Evolutionary conservation across 768 basidiomycete species (phyloP).

Genomic region (Boletus tylopilopsis): DNA sequence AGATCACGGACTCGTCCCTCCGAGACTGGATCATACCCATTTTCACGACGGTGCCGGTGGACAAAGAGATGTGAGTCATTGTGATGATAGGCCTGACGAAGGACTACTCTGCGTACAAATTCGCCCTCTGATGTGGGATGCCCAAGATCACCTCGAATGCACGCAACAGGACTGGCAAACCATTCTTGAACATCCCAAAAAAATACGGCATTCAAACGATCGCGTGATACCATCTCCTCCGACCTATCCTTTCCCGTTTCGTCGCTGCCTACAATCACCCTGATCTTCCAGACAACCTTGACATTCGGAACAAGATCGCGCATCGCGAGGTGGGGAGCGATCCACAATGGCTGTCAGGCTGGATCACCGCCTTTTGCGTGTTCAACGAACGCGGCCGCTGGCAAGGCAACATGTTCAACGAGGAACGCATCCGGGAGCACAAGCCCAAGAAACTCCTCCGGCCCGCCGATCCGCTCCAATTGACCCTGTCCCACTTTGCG

Average conservation of each 20-base stretch:
- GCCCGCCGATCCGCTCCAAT: no score
- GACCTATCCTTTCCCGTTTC: constrained; percentile 37
- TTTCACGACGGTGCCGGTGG: constrained; percentile 40
- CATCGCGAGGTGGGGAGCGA: no score
- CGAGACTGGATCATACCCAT: constrained; percentile 39
- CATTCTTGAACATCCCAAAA: constrained; percentile 33
- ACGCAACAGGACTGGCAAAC: constrained; percentile 37
- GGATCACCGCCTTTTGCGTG: no score
- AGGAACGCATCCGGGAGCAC: no score
- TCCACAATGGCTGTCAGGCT: no score
- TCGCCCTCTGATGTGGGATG: constrained; percentile 36
- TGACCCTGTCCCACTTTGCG: no score
- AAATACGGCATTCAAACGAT: constrained; percentile 35
- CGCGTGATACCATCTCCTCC: constrained; percentile 39
- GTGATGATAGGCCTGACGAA: constrained; percentile 43
- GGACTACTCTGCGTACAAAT: constrained; percentile 36
- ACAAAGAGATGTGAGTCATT: constrained; percentile 36
- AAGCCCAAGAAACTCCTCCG: no score
- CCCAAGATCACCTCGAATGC: constrained; percentile 45
- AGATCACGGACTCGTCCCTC: constrained; percentile 25
- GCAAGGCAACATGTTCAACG: no score
- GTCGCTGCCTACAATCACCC: constrained; percentile 35
- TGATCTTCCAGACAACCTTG: constrained; percentile 22
- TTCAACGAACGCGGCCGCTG: no score
- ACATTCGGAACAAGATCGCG: no score